These are phyloP conservation scores for Microcyclospora tardicrescens DNA, from an alignment of 2,329 filamentous ascomycete species.

Conservation along the genomic window DNA sequence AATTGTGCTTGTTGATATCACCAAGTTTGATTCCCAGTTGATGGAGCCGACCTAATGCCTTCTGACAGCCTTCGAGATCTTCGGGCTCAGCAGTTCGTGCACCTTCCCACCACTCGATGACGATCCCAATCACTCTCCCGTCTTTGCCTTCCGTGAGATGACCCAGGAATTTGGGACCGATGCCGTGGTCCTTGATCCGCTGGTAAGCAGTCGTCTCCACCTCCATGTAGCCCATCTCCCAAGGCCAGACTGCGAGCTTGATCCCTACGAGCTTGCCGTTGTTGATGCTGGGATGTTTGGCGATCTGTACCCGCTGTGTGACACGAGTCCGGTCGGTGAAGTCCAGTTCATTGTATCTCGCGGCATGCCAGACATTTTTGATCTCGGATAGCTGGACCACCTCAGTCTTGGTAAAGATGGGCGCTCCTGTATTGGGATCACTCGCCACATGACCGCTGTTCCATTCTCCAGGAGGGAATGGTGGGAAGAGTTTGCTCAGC, in stretches of 20 bases:
- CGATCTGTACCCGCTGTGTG: constrained; percentile 10
- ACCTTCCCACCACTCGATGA: constrained; percentile 21
- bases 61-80: constrained; percentile 20
- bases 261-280: no score
- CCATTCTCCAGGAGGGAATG: constrained; percentile 29
- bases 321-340: constrained; percentile 9
- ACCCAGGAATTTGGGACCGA: constrained; percentile 28
- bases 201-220: constrained; percentile 27
- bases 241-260: constrained; percentile 28
- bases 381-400: constrained; percentile 20
- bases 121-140: constrained; percentile 28
- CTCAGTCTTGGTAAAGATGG: constrained; percentile 5
- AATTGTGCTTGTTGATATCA: constrained; percentile 28
- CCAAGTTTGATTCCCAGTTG: constrained; percentile 24
- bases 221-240: constrained; percentile 26
- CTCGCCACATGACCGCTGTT: constrained; percentile 26
- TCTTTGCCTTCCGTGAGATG: constrained; percentile 24
- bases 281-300: constrained; percentile 11
- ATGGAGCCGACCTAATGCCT: constrained; percentile 22
- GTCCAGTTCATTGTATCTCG: constrained; percentile 19
- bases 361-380: constrained; percentile 18
- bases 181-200: constrained; percentile 23
- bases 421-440: constrained; percentile 12
- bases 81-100: constrained; percentile 14
- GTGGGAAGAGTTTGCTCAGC: constrained; percentile 24